These are phyloP conservation scores for Mycosphaerella sp. DNA, from an alignment of 2,329 filamentous ascomycete species.

Conservation along the genomic window DNA sequence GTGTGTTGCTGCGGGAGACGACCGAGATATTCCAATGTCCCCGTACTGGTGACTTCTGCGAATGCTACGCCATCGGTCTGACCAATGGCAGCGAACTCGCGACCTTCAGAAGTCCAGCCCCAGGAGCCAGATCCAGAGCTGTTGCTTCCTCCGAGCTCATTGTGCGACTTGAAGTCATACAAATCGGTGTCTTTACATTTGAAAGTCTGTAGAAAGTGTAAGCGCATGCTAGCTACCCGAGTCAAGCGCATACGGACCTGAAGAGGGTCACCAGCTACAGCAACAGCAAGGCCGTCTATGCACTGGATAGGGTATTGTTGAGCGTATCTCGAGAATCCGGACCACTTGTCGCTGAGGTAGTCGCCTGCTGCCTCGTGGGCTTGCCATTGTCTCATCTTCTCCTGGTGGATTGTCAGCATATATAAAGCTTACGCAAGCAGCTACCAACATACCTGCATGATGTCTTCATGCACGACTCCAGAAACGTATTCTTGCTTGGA, in stretches of 20 bases:
- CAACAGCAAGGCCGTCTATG: constrained; percentile 40
- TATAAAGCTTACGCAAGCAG: constrained; percentile 1
- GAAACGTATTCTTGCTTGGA: constrained; percentile 17
- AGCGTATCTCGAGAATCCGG: constrained; percentile 13
- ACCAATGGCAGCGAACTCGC: constrained; percentile 51
- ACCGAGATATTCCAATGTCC: constrained; percentile 49
- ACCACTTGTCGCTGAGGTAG: constrained; percentile 18
- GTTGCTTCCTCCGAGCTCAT: constrained; percentile 45
- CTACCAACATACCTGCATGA: constrained; percentile 14
- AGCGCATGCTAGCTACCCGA: not conserved
- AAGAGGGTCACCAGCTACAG: constrained; percentile 41
- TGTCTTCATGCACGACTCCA: constrained; percentile 15
- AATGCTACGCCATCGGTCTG: constrained; percentile 53
- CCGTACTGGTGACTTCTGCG: constrained; percentile 47
- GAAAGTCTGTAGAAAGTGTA: constrained; percentile 39
- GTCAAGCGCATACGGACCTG: not conserved
- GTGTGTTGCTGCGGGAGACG: constrained; percentile 46
- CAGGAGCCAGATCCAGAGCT: constrained; percentile 45
- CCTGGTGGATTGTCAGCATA: not conserved
- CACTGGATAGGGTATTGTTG: constrained; percentile 29
- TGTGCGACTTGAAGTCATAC: constrained; percentile 51
- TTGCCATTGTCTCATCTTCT: constrained; percentile 18
- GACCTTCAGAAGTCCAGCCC: constrained; percentile 50
- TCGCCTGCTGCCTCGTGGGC: constrained; percentile 22
- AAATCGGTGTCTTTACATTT: constrained; percentile 19